These are phyloP conservation scores for Neurospora sp. DNA, from an alignment of 495 filamentous ascomycete genomes.

Conservation along the genomic window DNA sequence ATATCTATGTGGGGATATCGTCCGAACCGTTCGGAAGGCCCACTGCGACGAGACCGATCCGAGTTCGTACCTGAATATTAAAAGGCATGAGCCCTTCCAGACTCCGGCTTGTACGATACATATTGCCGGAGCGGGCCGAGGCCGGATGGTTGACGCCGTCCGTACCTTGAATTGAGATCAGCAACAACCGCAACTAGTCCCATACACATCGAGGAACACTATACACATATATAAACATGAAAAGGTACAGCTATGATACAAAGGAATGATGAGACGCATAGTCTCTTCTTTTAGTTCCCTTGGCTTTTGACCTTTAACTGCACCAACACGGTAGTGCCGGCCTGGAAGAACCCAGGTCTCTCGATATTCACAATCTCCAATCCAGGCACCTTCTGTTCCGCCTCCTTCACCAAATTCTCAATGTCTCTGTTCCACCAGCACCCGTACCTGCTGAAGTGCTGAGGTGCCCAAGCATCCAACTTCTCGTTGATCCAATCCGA, in stretches of 20 bases:
- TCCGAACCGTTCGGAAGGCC: background rate
- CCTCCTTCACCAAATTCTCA: conserved; percentile 53
- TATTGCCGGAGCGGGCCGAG: background rate
- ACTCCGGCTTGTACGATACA: background rate
- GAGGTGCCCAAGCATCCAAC: conserved; percentile 65
- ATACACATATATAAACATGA: background rate
- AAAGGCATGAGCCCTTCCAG: background rate
- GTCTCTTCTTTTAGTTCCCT: background rate
- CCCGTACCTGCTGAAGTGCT: conserved; percentile 75
- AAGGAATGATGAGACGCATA: background rate
- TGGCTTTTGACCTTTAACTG: conserved; percentile 30
- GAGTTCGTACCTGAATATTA: background rate
- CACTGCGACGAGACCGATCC: background rate
- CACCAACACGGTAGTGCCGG: conserved; percentile 52
- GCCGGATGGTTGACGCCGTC: background rate
- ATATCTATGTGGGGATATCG: background rate
- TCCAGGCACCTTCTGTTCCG: conserved; percentile 52
- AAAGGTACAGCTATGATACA: background rate
- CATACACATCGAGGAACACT: background rate
- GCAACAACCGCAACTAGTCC: background rate
- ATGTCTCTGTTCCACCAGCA: conserved; percentile 99
- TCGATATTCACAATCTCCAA: conserved; percentile 64
- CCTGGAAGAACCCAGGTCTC: conserved; percentile 53
- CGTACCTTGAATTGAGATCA: background rate
- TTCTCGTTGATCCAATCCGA: conserved; percentile 69